A percentile compares a stretch with the other conserved stretches of the same genome.
phyloP scores from a whole-genome alignment of 2,329 filamentous ascomycete species.

The Didymella exigua region DNA sequence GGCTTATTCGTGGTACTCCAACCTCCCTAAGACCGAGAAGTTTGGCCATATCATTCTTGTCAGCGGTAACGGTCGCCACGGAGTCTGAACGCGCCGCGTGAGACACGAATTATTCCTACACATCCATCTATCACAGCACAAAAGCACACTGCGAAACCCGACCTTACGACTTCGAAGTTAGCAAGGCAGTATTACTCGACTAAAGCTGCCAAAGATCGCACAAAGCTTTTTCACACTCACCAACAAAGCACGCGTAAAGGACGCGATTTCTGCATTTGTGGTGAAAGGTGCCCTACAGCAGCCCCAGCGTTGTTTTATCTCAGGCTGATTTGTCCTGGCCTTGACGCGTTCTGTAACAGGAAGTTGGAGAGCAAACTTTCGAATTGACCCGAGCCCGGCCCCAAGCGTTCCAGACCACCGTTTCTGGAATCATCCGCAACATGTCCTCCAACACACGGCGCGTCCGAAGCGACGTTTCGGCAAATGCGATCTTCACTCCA shows the following conservation, averaged over 20 bases:
- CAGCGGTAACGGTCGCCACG: constrained; percentile 29
- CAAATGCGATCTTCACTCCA: constrained; percentile 31
- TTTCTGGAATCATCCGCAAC: neutral
- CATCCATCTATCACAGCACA: neutral
- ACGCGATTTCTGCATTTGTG: neutral
- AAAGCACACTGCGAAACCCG: neutral
- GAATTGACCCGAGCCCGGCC: neutral
- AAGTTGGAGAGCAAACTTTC: neutral
- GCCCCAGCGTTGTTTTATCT: neutral
- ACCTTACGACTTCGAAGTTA: neutral
- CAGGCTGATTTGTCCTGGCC: neutral
- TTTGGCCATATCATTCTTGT: constrained; percentile 27
- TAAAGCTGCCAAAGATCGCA: neutral
- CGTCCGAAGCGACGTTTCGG: constrained; percentile 24
- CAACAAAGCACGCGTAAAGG: constrained; percentile 5
- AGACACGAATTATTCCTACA: constrained; percentile 6
- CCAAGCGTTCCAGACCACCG: constrained; percentile 1
- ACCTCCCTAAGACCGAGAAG: constrained; percentile 31
- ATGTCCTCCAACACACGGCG: constrained; percentile 6
- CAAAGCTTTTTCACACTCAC: neutral
- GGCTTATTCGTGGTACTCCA: constrained; percentile 33
- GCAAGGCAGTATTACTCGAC: neutral
- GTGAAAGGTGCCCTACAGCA: neutral
- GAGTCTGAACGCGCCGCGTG: constrained; percentile 26
- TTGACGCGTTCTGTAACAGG: neutral